phyloP scores from a whole-genome alignment of 495 filamentous ascomycete species.

The Hyphodiscus hymeniophilus region DNA sequence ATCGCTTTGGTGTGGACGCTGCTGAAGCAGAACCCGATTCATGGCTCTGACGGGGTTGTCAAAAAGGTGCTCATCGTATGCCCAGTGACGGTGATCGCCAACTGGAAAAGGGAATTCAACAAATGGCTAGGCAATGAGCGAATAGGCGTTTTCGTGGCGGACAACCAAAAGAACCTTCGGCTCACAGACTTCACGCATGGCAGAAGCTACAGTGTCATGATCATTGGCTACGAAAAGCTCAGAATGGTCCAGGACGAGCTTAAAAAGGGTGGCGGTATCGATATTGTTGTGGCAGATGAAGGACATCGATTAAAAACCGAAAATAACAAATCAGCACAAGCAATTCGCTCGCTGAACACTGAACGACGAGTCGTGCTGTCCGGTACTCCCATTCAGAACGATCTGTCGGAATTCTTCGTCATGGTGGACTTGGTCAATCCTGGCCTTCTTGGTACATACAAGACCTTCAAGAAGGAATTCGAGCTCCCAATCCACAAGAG shows the following conservation, averaged over 20 bases:
- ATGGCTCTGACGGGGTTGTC: constrained; percentile 45
- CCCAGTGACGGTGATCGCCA: constrained; percentile 69
- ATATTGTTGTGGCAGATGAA: constrained; percentile 78
- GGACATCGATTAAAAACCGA: constrained; percentile 76
- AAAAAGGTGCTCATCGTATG: constrained; percentile 78
- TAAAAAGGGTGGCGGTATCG: constrained; percentile 53
- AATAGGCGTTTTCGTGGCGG: constrained; percentile 67
- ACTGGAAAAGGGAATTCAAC: constrained; percentile 72
- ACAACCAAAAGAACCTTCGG: constrained; percentile 51
- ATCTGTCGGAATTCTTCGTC: constrained; percentile 69
- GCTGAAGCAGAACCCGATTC: constrained; percentile 70
- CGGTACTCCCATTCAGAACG: constrained; percentile 75
- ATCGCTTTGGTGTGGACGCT: constrained; percentile 75
- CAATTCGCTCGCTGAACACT: constrained; percentile 66
- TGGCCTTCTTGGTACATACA: constrained; percentile 57
- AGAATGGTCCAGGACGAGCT: constrained; percentile 60
- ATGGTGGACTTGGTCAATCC: constrained; percentile 80
- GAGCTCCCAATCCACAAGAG: constrained; percentile 66
- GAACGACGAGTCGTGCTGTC: constrained; percentile 61
- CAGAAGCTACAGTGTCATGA: constrained; percentile 69
- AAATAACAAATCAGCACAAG: constrained; percentile 70
- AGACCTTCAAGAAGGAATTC: constrained; percentile 64
- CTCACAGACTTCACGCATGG: constrained; percentile 71
- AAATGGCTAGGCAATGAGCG: constrained; percentile 77
- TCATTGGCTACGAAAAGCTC: constrained; percentile 76